Evolutionary conservation across 106 monocot genomes (phyloP).

Genomic region (Dendrobium huoshanense): DNA sequence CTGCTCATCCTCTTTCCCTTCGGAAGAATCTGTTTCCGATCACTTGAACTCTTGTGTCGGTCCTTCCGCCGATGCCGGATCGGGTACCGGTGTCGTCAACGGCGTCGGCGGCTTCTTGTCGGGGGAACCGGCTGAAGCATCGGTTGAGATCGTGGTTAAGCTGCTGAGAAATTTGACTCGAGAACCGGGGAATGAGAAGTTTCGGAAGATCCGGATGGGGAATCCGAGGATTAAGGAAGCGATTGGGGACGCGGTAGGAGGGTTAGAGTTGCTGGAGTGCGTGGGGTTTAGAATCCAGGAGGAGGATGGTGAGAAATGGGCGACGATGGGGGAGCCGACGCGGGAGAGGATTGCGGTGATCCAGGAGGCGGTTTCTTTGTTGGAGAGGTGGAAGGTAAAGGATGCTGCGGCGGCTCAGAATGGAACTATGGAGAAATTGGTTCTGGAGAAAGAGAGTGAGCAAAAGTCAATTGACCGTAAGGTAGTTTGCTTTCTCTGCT

Average conservation of each 20-base stretch:
- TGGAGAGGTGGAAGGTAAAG: conserved; percentile 43
- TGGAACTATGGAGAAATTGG: not conserved
- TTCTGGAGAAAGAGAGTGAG: conserved; percentile 1
- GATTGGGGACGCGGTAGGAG: conserved; percentile 51
- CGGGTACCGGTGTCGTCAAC: not conserved
- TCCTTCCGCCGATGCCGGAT: not conserved
- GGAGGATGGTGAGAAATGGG: conserved; percentile 83
- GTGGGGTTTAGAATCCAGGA: conserved; percentile 64
- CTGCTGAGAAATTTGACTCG: conserved; percentile 52
- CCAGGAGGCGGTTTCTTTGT: conserved; percentile 31
- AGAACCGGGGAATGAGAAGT: conserved; percentile 77
- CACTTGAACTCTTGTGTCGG: conserved; percentile 59
- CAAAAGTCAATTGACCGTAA: conserved; percentile 46
- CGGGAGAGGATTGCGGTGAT: conserved; percentile 42
- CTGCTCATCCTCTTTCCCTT: conserved; percentile 36
- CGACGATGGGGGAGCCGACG: conserved; percentile 44
- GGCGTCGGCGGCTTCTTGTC: conserved; percentile 40
- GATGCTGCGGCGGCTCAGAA: not conserved
- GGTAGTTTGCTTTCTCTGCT: conserved; percentile 20
- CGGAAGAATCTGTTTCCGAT: conserved; percentile 41
- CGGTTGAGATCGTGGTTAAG: conserved; percentile 51
- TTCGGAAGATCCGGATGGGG: conserved; percentile 72
- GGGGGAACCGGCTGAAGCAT: conserved; percentile 20
- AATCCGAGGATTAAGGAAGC: conserved; percentile 91
- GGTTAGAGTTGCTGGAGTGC: conserved; percentile 63